These are phyloP conservation scores for Physocladia obscura DNA, from an alignment of 192 early-diverging fungal genomes.

Conservation along the genomic window DNA sequence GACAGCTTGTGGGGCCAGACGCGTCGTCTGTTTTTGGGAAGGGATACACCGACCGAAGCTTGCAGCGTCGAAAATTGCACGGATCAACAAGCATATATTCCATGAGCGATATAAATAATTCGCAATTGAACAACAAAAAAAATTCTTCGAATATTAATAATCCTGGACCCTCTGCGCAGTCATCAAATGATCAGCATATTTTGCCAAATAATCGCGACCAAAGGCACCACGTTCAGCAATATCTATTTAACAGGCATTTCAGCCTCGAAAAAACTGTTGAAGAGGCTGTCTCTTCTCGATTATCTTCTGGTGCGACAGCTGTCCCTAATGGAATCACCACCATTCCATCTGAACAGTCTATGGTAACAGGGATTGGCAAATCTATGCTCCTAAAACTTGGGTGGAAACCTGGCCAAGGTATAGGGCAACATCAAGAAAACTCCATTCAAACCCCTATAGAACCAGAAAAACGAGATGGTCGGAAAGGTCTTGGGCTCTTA, in stretches of 20 bases:
- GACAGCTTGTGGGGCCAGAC: not conserved
- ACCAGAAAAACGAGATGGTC: too few relatives aligned
- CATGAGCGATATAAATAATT: too few relatives aligned
- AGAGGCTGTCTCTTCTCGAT: not conserved
- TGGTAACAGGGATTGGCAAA: not conserved
- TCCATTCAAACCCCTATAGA: too few relatives aligned
- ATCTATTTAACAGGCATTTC: not conserved
- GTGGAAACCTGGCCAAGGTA: not conserved
- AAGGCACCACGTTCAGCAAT: not conserved
- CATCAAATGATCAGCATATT: not conserved
- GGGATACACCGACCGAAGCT: not conserved
- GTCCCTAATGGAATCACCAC: not conserved
- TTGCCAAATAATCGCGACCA: not conserved
- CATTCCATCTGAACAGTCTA: not conserved
- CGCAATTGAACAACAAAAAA: too few relatives aligned
- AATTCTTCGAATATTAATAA: not conserved
- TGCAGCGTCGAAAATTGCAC: not conserved
- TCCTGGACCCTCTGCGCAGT: not conserved
- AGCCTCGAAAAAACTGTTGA: not conserved
- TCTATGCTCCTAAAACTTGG: slow-evolving; percentile 2
- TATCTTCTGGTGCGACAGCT: not conserved
- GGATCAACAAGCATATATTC: not conserved
- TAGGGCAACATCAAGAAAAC: too few relatives aligned
- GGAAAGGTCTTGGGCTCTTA: too few relatives aligned
- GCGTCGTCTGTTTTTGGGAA: not conserved